Base-by-base conservation (phyloP, 2,329 filamentous ascomycete genomes). In the Xylariaceae sp. region DNA sequence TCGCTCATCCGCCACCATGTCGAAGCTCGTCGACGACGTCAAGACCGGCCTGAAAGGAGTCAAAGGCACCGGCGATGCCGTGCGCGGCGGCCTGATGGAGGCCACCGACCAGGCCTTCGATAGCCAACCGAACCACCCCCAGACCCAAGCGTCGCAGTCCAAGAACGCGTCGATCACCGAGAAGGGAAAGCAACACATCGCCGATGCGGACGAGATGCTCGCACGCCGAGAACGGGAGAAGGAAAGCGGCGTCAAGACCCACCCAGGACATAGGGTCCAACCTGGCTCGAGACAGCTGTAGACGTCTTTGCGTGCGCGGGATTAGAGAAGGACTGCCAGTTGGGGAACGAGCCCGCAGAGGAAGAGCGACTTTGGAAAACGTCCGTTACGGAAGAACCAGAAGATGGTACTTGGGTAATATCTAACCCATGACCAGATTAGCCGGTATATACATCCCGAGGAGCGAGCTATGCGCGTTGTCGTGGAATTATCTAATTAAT, bases 21-120 rank as follows among this genome's bases (percentile, higher is more conserved):
- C 48, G 5, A 52, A 51, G 29, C 39, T 55, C 8, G 35, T 51
- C 17, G 39, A 55, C n/a, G 53, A 57, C 42, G 39, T 57, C 27
- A 56, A 55, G 39, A 51, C 51, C 12, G 44, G 51, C 32, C 21
- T 55, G 12, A 56, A 57, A 35, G 54, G 54, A 36, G 39, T 57
- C 35, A 48, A 41, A 13, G 53, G 53, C 33, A 51, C 47, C 5
- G 54, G 55, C 22, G 54, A 58, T 31, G 44, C 48, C 8, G 31
- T 56, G n/a, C 50, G 53, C n/a, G 55, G 54, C 21, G 42, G 33
- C 23, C 32, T 47, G n/a, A 38, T 54, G 40, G 42, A 47, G 18
- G 48, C 44, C 5, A 39, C 48, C 4, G 55, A 57, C 39, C 49
- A 52, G 30, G 47, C 46, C 4, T 42, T 58, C 32, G 52, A 55